These are phyloP conservation scores for Diphasiastrum complanatum DNA, from an alignment of 83 land plant genomes.

Conservation along the genomic window DNA sequence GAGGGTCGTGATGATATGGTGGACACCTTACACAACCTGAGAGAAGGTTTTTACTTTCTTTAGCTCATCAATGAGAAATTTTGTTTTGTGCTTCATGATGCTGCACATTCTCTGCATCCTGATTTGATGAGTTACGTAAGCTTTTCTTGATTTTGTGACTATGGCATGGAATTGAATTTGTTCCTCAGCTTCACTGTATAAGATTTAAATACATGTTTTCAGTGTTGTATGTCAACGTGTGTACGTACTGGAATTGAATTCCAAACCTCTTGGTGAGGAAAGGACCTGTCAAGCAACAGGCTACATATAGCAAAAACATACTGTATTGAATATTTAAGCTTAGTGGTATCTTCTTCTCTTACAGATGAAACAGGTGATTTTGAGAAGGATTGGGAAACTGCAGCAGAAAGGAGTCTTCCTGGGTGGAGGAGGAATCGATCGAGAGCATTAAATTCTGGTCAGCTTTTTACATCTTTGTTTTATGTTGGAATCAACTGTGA, in stretches of 20 bases:
- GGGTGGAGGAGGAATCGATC: conserved; percentile 38
- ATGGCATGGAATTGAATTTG: too few species aligned
- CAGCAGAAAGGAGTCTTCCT: conserved; percentile 36
- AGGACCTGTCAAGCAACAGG: too few species aligned
- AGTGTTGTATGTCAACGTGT: too few species aligned
- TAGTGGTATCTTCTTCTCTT: conserved; percentile 4
- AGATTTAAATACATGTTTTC: too few species aligned
- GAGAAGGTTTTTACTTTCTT: conserved; percentile 50
- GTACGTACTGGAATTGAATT: too few species aligned
- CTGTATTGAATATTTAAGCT: background rate
- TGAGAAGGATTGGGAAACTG: conserved; percentile 46
- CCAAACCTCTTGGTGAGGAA: too few species aligned
- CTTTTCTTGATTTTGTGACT: background rate
- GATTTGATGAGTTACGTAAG: background rate
- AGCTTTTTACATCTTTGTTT: too few species aligned
- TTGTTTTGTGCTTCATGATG: too few species aligned
- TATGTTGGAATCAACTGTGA: too few species aligned
- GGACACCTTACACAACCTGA: conserved; percentile 68
- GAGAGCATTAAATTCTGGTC: too few species aligned
- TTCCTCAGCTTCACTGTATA: background rate
- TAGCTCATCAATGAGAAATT: background rate
- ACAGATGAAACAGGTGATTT: conserved; percentile 50
- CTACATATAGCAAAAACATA: too few species aligned
- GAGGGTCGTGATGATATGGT: conserved; percentile 62
- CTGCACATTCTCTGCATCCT: background rate